These are phyloP conservation scores for Stachybotrys echinatus DNA, from an alignment of 2,329 filamentous ascomycete genomes.

Conservation along the genomic window DNA sequence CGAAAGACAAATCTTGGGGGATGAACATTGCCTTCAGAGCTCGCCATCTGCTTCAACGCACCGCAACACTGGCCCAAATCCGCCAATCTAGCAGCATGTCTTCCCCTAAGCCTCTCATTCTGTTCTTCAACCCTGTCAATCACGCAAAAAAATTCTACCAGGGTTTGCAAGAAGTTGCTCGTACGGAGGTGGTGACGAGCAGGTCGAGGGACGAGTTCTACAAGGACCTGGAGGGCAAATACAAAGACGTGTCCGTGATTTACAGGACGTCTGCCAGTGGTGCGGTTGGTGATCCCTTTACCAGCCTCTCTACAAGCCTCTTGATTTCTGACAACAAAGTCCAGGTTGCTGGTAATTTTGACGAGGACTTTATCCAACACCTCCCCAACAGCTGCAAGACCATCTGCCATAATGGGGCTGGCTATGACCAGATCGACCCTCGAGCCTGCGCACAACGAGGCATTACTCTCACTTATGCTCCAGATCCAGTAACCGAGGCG, in stretches of 20 bases:
- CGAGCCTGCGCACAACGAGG: constrained; percentile 46
- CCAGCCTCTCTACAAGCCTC: background rate
- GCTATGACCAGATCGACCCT: constrained; percentile 68
- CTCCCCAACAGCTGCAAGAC: constrained; percentile 32
- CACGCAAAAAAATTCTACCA: constrained; percentile 10
- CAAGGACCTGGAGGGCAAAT: constrained; percentile 10
- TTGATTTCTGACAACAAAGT: background rate
- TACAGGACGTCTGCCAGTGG: constrained; percentile 18
- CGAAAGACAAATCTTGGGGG: no score
- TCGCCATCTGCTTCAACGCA: no score
- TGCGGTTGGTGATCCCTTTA: constrained; percentile 2
- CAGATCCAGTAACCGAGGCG: constrained; percentile 61
- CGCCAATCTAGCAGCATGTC: no score
- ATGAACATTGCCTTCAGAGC: no score
- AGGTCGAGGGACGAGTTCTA: constrained; percentile 11
- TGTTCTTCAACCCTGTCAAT: constrained; percentile 15
- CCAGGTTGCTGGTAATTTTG: constrained; percentile 11
- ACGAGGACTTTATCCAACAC: constrained; percentile 8
- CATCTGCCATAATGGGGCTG: constrained; percentile 37
- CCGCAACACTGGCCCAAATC: no score
- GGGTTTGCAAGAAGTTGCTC: constrained; percentile 6
- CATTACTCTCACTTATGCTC: constrained; percentile 63
- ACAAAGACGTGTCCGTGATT: constrained; percentile 10
- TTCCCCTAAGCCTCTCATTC: constrained; percentile 10
- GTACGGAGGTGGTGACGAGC: constrained; percentile 13